These are phyloP conservation scores for Stemphylium lycopersici DNA, from an alignment of 2,329 filamentous ascomycete species.

Conservation along the genomic window DNA sequence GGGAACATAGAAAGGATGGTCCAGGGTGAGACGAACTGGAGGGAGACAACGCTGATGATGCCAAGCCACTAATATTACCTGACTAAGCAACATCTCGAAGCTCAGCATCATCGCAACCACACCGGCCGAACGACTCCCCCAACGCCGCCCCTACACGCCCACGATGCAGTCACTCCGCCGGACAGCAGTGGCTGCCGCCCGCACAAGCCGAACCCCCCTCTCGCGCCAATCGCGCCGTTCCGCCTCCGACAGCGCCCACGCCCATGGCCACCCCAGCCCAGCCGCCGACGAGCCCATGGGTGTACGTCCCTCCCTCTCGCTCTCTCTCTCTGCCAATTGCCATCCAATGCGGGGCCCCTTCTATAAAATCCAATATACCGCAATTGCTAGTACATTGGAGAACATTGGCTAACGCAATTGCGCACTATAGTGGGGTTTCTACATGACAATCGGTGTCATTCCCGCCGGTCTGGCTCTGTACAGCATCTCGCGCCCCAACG, in stretches of 20 bases:
- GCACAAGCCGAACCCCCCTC: conserved; percentile 43
- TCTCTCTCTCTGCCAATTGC: conserved; percentile 15
- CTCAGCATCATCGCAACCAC: conserved; percentile 36
- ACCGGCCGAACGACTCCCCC: conserved; percentile 16
- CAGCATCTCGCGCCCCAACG: conserved; percentile 50
- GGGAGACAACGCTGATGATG: background rate
- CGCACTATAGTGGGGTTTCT: conserved; percentile 53
- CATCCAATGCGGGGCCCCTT: too few relatives aligned
- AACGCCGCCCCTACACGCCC: conserved; percentile 27
- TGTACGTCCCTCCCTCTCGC: conserved; percentile 48
- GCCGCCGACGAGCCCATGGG: conserved; percentile 58
- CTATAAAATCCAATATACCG: background rate
- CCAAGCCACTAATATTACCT: conserved; percentile 21
- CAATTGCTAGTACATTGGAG: background rate
- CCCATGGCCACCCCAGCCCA: conserved; percentile 42
- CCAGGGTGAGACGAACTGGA: too few relatives aligned
- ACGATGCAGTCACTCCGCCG: conserved; percentile 55
- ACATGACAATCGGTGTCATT: conserved; percentile 53
- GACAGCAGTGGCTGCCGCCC: conserved; percentile 52
- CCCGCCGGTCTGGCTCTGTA: conserved; percentile 56
- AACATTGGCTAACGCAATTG: conserved; percentile 30
- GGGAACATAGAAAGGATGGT: too few relatives aligned
- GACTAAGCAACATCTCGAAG: conserved; percentile 28
- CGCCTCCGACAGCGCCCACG: conserved; percentile 46
- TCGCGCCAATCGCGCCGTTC: conserved; percentile 51